phyloP scores from a whole-genome alignment of 2,329 filamentous ascomycete species.

The Arthrinium puccinioides region DNA sequence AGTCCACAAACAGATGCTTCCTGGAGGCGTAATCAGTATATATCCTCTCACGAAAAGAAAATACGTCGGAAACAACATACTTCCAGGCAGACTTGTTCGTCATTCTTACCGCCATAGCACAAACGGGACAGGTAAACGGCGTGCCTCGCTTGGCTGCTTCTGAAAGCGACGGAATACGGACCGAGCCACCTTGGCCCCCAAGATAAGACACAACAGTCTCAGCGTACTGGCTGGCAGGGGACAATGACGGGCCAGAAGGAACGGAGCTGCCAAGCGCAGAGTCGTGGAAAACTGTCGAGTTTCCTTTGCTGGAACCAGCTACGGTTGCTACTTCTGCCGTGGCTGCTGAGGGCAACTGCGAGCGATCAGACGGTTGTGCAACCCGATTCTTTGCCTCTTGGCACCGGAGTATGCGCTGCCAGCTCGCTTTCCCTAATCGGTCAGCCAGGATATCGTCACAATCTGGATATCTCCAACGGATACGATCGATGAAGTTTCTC shows the following conservation, averaged over 20 bases:
- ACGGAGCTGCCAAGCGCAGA: conserved; percentile 4
- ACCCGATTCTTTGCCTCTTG: neutral
- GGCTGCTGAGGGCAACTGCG: too few relatives aligned
- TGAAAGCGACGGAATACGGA: conserved; percentile 7
- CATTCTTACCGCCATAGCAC: conserved; percentile 3
- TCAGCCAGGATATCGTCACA: conserved; percentile 1
- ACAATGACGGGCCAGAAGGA: neutral
- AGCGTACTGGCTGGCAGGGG: conserved; percentile 1
- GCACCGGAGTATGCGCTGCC: neutral
- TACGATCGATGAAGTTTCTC: conserved; percentile 4
- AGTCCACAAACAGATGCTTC: conserved; percentile 5
- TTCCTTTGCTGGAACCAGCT: neutral
- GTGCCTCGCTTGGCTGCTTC: conserved; percentile 4
- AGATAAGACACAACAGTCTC: conserved; percentile 8
- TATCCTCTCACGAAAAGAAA: neutral
- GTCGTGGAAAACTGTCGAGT: conserved; percentile 4
- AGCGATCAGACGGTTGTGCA: too few relatives aligned
- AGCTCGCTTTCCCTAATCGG: conserved; percentile 4
- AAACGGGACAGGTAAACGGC: conserved; percentile 5
- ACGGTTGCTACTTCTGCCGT: too few relatives aligned
- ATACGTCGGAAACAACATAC: neutral
- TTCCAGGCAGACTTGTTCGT: conserved; percentile 7
- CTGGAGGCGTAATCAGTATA: neutral
- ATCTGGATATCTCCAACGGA: conserved; percentile 4
- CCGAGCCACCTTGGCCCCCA: conserved; percentile 5